phyloP scores from a whole-genome alignment of 1,139 yeast genomes.

The Yamadazyma songkhlaensis region DNA sequence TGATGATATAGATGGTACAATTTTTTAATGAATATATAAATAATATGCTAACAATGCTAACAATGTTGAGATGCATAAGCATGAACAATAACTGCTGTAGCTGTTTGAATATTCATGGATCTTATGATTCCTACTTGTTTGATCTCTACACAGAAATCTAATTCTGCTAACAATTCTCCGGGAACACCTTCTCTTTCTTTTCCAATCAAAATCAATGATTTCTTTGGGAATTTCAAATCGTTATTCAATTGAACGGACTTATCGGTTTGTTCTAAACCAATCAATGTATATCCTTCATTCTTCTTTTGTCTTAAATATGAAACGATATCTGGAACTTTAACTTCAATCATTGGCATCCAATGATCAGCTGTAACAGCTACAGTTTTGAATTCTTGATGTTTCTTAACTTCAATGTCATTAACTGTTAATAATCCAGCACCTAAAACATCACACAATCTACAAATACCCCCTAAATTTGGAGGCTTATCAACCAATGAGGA shows the following conservation, averaged over 20 bases:
- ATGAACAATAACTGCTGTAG: slow-evolving; percentile 90
- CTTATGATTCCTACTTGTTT: slow-evolving; percentile 90
- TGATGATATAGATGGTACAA: slow-evolving; percentile 27
- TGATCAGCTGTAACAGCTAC: slow-evolving; percentile 94
- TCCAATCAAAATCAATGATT: slow-evolving; percentile 76
- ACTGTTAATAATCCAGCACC: slow-evolving; percentile 85
- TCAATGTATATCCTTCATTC: slow-evolving; percentile 75
- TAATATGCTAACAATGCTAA: slow-evolving; percentile 16
- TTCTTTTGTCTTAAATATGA: slow-evolving; percentile 62
- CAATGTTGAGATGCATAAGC: slow-evolving; percentile 82
- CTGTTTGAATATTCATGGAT: slow-evolving; percentile 96
- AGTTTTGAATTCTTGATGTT: slow-evolving; percentile 68
- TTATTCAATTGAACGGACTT: slow-evolving; percentile 68
- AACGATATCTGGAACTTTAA: slow-evolving; percentile 52
- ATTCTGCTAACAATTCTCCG: slow-evolving; percentile 75
- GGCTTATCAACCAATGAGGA: slow-evolving; percentile 89
- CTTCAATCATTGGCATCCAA: slow-evolving; percentile 96
- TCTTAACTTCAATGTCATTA: slow-evolving; percentile 62
- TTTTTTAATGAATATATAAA: slow-evolving; percentile 17
- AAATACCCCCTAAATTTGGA: slow-evolving; percentile 91
- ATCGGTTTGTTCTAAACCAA: slow-evolving; percentile 93
- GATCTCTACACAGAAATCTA: slow-evolving; percentile 86
- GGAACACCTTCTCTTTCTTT: slow-evolving; percentile 92
- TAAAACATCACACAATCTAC: slow-evolving; percentile 85
- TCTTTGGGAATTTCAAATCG: slow-evolving; percentile 69